Conservation (phyloP, 73 alveolate genomes). For the Urostyla sp. region DNA sequence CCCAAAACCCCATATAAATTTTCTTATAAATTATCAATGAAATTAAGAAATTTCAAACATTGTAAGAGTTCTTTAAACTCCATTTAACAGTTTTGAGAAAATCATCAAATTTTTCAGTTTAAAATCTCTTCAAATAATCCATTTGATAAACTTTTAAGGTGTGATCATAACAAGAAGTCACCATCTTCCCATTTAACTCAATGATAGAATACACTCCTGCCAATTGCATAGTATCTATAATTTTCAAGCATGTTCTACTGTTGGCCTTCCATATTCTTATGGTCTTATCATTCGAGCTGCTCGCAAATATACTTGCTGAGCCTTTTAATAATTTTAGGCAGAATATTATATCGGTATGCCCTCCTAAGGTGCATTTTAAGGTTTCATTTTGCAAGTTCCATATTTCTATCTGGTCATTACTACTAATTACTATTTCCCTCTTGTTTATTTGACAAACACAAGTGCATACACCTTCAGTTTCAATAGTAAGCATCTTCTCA, state of each 20-base stretch:
- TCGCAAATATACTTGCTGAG: slow-evolving; percentile 27
- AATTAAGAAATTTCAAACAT: too few relatives aligned
- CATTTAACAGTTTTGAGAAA: slow-evolving; percentile 42
- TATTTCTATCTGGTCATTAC: slow-evolving; percentile 24
- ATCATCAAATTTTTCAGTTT: slow-evolving; percentile 48
- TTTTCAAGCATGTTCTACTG: not conserved
- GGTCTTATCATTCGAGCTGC: slow-evolving; percentile 45
- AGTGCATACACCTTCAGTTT: slow-evolving; percentile 46
- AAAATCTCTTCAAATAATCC: slow-evolving; percentile 38
- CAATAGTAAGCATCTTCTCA: slow-evolving; percentile 42
- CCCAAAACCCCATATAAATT: too few relatives aligned
- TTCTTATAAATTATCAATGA: too few relatives aligned
- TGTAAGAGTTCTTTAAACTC: slow-evolving; percentile 31
- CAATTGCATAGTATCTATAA: slow-evolving; percentile 24
- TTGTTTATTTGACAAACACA: slow-evolving; percentile 11
- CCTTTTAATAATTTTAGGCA: slow-evolving; percentile 2
- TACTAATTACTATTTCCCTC: not conserved
- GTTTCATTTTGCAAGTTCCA: slow-evolving; percentile 39
- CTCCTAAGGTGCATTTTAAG: slow-evolving; percentile 1
- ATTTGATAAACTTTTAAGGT: slow-evolving; percentile 30
- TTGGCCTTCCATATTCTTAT: slow-evolving; percentile 41
- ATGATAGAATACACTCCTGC: slow-evolving; percentile 38
- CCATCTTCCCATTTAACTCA: slow-evolving; percentile 29
- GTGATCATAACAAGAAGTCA: slow-evolving; percentile 45
- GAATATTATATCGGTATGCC: slow-evolving; percentile 40